Percentiles rank a stretch among this genome's conserved stretches.
Conservation (phyloP, 768 basidiomycete species). For the Phylloporus sp. region DNA sequence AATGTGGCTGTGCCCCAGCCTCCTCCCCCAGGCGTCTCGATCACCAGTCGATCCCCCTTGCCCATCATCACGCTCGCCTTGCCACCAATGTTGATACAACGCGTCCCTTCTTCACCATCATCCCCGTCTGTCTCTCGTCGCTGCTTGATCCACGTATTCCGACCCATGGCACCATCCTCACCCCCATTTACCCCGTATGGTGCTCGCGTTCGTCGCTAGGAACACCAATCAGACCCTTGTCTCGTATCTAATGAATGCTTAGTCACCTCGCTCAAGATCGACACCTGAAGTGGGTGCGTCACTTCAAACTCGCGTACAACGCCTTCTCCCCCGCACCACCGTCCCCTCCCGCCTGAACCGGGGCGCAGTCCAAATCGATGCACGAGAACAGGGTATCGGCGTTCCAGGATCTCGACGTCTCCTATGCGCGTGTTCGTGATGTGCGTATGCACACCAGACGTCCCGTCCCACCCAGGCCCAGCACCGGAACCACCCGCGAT, state of each 20-base stretch:
- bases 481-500: conserved; percentile 94
- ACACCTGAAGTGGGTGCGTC: conserved; percentile 75
- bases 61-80: conserved; percentile 87
- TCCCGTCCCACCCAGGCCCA: conserved; percentile 85
- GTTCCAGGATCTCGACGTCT: conserved; percentile 90
- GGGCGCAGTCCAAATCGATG: conserved; percentile 75
- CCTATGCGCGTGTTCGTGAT: conserved; percentile 92
- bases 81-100: conserved; percentile 83
- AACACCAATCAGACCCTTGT: background rate
- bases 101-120: conserved; percentile 37
- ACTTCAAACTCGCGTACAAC: conserved; percentile 82
- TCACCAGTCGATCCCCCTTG: conserved; percentile 72
- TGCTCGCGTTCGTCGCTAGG: conserved; percentile 72
- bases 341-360: conserved; percentile 65
- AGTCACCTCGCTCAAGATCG: conserved; percentile 78
- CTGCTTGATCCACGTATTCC: conserved; percentile 85
- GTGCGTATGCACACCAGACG: conserved; percentile 89
- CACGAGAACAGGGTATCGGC: conserved; percentile 88
- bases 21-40: conserved; percentile 90
- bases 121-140: conserved; percentile 66
- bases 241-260: background rate
- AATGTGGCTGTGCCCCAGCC: too few species aligned
- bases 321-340: conserved; percentile 79
- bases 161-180: conserved; percentile 60
- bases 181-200: conserved; percentile 88